A percentile compares a stretch with the other conserved stretches of the same genome.
phyloP scores from a whole-genome alignment of 2,329 filamentous ascomycete species.

The Emydomyces testavorans region DNA sequence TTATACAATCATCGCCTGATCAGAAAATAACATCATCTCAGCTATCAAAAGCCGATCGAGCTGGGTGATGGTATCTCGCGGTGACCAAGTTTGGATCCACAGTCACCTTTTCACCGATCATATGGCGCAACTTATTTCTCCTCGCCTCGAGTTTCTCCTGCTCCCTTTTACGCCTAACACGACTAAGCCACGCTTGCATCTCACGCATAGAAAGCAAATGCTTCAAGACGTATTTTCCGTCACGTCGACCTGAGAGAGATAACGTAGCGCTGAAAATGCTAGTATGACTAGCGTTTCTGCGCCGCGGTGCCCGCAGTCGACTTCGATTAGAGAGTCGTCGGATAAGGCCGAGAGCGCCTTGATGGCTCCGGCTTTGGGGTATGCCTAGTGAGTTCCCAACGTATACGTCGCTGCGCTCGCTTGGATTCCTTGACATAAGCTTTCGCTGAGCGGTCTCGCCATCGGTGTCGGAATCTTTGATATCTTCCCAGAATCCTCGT shows the following conservation, averaged over 20 bases:
- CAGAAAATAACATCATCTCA: conserved; percentile 1
- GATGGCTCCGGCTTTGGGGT: conserved; percentile 38
- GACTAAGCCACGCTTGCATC: conserved; percentile 39
- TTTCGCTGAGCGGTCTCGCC: conserved; percentile 22
- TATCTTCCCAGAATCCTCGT: conserved; percentile 51
- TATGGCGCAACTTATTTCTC: conserved; percentile 43
- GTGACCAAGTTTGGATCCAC: conserved; percentile 23
- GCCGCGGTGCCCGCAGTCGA: conserved; percentile 17
- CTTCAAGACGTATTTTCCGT: conserved; percentile 25
- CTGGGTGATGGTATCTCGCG: not conserved
- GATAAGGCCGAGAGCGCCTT: conserved; percentile 30
- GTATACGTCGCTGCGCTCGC: conserved; percentile 26
- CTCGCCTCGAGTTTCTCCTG: conserved; percentile 42
- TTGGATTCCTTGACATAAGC: conserved; percentile 11
- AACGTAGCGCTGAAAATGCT: conserved; percentile 26
- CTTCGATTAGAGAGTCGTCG: conserved; percentile 25
- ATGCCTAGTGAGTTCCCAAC: conserved; percentile 48
- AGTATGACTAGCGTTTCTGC: conserved; percentile 14
- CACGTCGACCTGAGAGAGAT: conserved; percentile 16
- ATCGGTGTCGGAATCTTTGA: conserved; percentile 35
- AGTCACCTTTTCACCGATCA: conserved; percentile 40
- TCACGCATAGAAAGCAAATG: conserved; percentile 41
- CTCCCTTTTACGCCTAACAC: conserved; percentile 33
- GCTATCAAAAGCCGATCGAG: conserved; percentile 6
- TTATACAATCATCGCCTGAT: too few species aligned